These are phyloP conservation scores for Nitzschia palea DNA, from an alignment of 108 stramenopile species.

Conservation along the genomic window DNA sequence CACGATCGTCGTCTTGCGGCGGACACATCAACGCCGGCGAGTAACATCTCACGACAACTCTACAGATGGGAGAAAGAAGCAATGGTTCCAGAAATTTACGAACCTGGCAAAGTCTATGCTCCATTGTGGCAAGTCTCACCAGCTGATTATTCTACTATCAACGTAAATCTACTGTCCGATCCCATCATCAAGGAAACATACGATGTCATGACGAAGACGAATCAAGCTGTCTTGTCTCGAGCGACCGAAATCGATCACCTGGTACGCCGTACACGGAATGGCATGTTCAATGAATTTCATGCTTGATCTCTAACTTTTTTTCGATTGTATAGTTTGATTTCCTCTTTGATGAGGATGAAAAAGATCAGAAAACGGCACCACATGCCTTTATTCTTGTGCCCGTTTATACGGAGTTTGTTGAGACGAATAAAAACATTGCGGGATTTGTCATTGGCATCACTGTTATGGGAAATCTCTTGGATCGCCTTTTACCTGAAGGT, in stretches of 20 bases:
- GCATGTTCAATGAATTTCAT: too few relatives aligned
- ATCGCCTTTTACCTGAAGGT: slow-evolving; percentile 36
- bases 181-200: slow-evolving; percentile 4
- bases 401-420: not conserved
- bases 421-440: not conserved
- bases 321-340: not conserved
- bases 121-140: slow-evolving; percentile 36
- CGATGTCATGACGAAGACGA: not conserved
- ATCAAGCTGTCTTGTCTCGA: slow-evolving; percentile 11
- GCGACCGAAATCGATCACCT: slow-evolving; percentile 4
- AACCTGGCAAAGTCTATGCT: not conserved
- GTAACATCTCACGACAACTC: slow-evolving; percentile 7
- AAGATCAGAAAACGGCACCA: not conserved
- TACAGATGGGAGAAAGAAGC: not conserved
- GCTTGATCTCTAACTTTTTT: too few relatives aligned
- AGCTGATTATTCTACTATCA: slow-evolving; percentile 3
- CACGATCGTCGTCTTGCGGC: slow-evolving; percentile 1
- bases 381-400: not conserved
- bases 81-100: not conserved
- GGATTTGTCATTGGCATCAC: slow-evolving; percentile 1
- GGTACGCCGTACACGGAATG: not conserved
- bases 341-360: slow-evolving; percentile 3
- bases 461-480: slow-evolving; percentile 14
- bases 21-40: not conserved
- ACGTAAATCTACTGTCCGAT: slow-evolving; percentile 24